A percentile compares a stretch with the other conserved stretches of the same genome.
Evolutionary conservation across 2,329 filamentous ascomycete species (phyloP).

Genomic region (Fusarium tupiense): DNA sequence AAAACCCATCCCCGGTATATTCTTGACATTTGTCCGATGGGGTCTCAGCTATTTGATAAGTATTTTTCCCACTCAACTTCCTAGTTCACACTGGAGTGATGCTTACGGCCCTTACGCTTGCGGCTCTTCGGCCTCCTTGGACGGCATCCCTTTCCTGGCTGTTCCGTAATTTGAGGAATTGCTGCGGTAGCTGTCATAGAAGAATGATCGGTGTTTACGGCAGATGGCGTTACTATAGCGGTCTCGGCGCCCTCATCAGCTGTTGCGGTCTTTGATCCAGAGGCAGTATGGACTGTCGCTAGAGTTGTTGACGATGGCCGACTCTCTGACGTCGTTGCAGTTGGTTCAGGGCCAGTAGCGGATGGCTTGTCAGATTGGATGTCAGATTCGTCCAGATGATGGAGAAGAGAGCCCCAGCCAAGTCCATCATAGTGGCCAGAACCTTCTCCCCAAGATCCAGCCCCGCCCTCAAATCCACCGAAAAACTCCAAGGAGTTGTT

Average conservation of each 20-base stretch:
- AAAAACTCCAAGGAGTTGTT: background rate
- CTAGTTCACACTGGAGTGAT: background rate
- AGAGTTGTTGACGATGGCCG: background rate
- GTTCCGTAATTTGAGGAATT: background rate
- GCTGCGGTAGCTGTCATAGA: background rate
- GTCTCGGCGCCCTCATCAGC: background rate
- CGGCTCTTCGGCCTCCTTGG: background rate
- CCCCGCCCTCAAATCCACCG: background rate
- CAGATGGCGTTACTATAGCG: background rate
- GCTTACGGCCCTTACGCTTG: background rate
- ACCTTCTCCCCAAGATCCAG: background rate
- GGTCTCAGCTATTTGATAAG: background rate
- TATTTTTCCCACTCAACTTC: rapidly evolving
- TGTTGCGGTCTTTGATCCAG: background rate
- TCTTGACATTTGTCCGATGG: background rate
- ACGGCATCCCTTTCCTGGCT: background rate
- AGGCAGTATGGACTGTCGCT: background rate
- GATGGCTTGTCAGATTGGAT: background rate
- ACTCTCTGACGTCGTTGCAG: background rate
- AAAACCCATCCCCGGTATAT: background rate
- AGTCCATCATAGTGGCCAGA: background rate
- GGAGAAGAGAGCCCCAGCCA: background rate
- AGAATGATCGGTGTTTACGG: background rate
- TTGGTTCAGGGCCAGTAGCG: background rate
- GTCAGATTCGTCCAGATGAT: background rate